Conservation (phyloP, 371 early-diverging fungal genomes). For the Rhizomucor pusillus region DNA sequence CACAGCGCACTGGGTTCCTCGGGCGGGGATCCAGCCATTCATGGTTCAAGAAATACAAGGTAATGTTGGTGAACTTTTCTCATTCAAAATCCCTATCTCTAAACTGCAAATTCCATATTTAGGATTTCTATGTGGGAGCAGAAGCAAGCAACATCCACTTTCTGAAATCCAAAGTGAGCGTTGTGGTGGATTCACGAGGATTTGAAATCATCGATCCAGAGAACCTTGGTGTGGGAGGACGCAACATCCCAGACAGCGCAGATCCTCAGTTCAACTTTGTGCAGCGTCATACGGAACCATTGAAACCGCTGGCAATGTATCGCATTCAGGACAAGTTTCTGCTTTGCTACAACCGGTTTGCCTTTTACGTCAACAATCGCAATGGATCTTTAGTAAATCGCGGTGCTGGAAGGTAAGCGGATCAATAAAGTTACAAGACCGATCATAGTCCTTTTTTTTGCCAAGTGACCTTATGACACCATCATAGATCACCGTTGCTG, state of each 20-base stretch:
- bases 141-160: slow-evolving; percentile 77
- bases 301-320: slow-evolving; percentile 85
- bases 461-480: neutral
- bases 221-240: slow-evolving; percentile 59
- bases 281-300: slow-evolving; percentile 63
- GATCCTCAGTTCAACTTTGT: slow-evolving; percentile 84
- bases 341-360: slow-evolving; percentile 91
- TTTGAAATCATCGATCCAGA: slow-evolving; percentile 84
- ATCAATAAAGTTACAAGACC: neutral
- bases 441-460: no score
- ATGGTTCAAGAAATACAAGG: slow-evolving; percentile 44
- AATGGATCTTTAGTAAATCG: slow-evolving; percentile 42
- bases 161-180: slow-evolving; percentile 70
- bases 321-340: slow-evolving; percentile 71
- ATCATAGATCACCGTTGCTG: slow-evolving; percentile 28
- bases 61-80: no score
- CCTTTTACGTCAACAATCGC: slow-evolving; percentile 85
- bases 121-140: slow-evolving; percentile 83
- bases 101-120: slow-evolving; percentile 1
- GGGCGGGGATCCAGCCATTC: slow-evolving; percentile 38
- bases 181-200: slow-evolving; percentile 76
- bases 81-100: no score
- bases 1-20: slow-evolving; percentile 34
- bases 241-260: slow-evolving; percentile 68
- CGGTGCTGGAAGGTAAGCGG: slow-evolving; percentile 37